Conservation (phyloP, 495 filamentous ascomycete species). For the Tuber melanosporum region DNA sequence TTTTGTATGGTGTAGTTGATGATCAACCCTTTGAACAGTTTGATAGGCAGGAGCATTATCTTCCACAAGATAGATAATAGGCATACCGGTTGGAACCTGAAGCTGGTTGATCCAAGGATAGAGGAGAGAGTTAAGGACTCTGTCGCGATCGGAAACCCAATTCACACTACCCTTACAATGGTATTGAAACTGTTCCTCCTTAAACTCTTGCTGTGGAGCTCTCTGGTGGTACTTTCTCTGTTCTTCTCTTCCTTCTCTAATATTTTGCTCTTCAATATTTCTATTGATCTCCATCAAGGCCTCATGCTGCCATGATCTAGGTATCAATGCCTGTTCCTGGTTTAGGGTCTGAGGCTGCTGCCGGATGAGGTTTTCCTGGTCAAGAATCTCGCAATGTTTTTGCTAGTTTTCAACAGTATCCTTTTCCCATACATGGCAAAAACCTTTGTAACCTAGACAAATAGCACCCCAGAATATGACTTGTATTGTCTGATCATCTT, state of each 20-base stretch:
- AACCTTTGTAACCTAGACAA: neutral
- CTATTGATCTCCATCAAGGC: neutral
- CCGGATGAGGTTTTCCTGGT: neutral
- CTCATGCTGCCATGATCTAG: neutral
- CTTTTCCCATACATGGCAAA: neutral
- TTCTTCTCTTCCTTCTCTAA: too few relatives aligned
- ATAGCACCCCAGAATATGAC: neutral
- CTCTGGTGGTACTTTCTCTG: neutral
- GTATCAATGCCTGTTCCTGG: neutral
- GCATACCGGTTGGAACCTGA: neutral
- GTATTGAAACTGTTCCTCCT: neutral
- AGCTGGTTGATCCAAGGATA: constrained; percentile 7
- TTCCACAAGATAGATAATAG: constrained; percentile 2
- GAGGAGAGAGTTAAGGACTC: neutral
- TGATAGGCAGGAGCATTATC: constrained; percentile 8
- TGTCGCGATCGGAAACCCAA: neutral
- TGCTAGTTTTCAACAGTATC: neutral
- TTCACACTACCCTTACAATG: neutral
- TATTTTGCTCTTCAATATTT: too few relatives aligned
- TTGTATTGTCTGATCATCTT: neutral
- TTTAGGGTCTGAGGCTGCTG: neutral
- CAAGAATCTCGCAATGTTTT: neutral
- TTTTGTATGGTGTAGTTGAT: neutral
- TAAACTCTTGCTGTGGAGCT: neutral
- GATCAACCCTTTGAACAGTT: neutral